Conservation (phyloP, 768 basidiomycete species). For the Krasilnikovozyma curviuscula region DNA sequence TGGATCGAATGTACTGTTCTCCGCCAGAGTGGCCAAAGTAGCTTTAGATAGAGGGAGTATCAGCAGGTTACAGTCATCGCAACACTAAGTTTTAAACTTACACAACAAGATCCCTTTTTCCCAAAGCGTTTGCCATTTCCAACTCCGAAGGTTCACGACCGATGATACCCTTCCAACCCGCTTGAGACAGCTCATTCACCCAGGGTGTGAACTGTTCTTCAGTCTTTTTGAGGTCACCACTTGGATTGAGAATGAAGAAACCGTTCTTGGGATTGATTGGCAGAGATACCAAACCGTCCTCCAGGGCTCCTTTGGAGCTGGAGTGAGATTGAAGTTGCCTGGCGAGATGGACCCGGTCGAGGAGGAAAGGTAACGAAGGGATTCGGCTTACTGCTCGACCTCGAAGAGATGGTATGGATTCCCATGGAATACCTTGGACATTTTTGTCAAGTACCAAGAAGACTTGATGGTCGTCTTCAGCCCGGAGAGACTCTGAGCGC, state of each 20-base stretch:
- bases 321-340: too few species aligned
- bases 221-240: conserved; percentile 68
- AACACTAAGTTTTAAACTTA: conserved; percentile 31
- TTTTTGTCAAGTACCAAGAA: conserved; percentile 83
- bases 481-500: conserved; percentile 13
- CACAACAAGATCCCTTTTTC: conserved; percentile 69
- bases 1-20: conserved; percentile 80
- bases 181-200: conserved; percentile 47
- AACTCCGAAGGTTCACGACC: conserved; percentile 64
- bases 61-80: neutral
- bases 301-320: too few species aligned
- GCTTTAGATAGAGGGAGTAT: conserved; percentile 29
- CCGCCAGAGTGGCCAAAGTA: conserved; percentile 96
- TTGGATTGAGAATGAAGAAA: conserved; percentile 77
- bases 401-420: conserved; percentile 69
- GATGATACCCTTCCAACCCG: conserved; percentile 67
- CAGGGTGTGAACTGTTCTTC: conserved; percentile 64
- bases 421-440: conserved; percentile 81
- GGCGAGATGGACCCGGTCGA: conserved; percentile 38
- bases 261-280: neutral
- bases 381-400: conserved; percentile 79
- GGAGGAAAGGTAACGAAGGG: conserved; percentile 68
- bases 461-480: conserved; percentile 43
- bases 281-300: neutral
- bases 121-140: conserved; percentile 55